Base-by-base conservation (phyloP, 257 asterid genomes). In the Nemophila menziesii region DNA sequence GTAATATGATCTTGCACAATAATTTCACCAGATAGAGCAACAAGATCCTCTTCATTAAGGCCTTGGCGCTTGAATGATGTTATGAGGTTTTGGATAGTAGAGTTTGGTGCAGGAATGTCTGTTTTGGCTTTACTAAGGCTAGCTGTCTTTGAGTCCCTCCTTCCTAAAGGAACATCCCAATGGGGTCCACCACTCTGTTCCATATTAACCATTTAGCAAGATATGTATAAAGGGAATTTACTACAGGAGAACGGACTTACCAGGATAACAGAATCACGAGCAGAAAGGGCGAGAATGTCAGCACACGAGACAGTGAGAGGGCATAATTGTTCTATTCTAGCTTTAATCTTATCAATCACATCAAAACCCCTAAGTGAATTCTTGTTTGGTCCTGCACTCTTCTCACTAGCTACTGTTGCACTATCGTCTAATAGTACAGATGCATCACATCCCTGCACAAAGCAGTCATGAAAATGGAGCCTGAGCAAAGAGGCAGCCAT, bases 241-340 rank as follows among this genome's bases (percentile, higher is more conserved):
- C n/a, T n/a, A n/a, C n/a, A n/a, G n/a, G n/a, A n/a, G n/a, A n/a
- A n/a, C n/a, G n/a, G n/a, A n/a, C n/a, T 73, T 77, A 82, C 94
- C 1, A 79, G 57, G 8, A 66, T 71, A n/a, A 58, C 53, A 13
- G 86, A 72, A 33, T 82, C 90, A 11, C 93, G 74, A 5, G 95
- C 92, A 52, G 79, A 76, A 21, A 85, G 87, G 22, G 93, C 85
- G 20, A 82, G 60, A 58, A 82, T 72, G 34, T 86, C 96, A 1
- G 92, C 69, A 42, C 96, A 86, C 9, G 96, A 82, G 51, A 86
- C 90, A 0, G 81, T 82, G 44, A 57, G 81, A 55, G 96, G 96
- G 52, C 96, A 86, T 38, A 62, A 78, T 23, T 54, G 65, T 61
- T 86, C 93, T 22, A 86, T 46, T 48, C 51, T 69, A 8, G 73